Evolutionary conservation across 768 basidiomycete species (phyloP), one percentile per base, ranked within the genome.

Genomic region (Boletus subcaerulescens): DNA sequence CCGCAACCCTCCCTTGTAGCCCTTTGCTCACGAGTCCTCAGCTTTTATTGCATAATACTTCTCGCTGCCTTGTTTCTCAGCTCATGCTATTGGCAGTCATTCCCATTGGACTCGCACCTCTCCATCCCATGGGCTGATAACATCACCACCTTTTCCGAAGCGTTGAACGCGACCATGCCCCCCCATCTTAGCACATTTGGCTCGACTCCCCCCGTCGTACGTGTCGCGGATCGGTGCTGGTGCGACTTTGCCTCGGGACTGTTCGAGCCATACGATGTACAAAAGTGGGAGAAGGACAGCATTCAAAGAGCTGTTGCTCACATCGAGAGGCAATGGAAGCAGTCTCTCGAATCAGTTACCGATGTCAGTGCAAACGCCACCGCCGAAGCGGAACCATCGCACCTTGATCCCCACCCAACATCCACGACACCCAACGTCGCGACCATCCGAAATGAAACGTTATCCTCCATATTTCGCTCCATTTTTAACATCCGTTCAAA

Each of bases 21-120:
- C 9, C 39, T 38, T 18, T 33, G n/a, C 55, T 60, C 43, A 69
- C 54, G 17, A 24, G 8, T 53, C 7, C 44, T 2, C 55, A 93
- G 91, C 64, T 91, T 92, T 68, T 93, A 93, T 68, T 93, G 91
- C 76, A 86, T 93, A 51, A 77, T 91, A 22, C 79, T 93, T 20
- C 82, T 93, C 14, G 79, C 83, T 0, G 87, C 91, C n/a, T 79
- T 93, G 46, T 93, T 91, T 68, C 77, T 91, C 56, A 89, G 91
- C 15, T 89, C 91, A 17, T 93, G 91, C 68, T 92, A 92, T 71
- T 93, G 91, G 91, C 88, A 89, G 58, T 89, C 92, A 31, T 82
- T 91, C 53, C 81, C 86, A 22, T 69, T 84, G 45, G 80, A 85
- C 56, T 82, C 79, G 26, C 75, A 79, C 1, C 82, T 92, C 54